A percentile compares a stretch with the other conserved stretches of the same genome.
phyloP scores from a whole-genome alignment of 768 basidiomycete species.

The Chalciporus pseudorubinellus region DNA sequence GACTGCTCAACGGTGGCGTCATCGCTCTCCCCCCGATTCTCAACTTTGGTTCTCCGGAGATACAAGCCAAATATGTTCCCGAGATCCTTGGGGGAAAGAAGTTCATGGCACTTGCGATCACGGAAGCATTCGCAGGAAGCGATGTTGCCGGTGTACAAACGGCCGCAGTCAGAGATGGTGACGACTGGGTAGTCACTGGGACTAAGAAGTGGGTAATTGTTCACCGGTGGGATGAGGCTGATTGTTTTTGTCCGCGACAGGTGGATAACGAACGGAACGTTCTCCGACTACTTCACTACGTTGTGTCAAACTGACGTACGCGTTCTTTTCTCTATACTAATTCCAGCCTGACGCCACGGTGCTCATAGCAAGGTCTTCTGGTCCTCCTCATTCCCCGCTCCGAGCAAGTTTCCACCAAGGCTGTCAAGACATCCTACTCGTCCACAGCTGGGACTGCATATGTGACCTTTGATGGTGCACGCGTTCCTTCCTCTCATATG shows the following conservation, averaged over 20 bases:
- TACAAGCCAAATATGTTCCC: constrained; percentile 68
- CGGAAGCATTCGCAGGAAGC: constrained; percentile 90
- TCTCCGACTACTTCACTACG: constrained; percentile 83
- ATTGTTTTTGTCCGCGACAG: constrained; percentile 35
- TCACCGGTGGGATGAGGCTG: neutral
- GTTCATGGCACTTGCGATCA: constrained; percentile 86
- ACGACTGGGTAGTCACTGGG: constrained; percentile 85
- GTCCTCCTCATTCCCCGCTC: constrained; percentile 74
- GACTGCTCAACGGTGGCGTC: too few relatives aligned
- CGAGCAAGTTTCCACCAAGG: constrained; percentile 75
- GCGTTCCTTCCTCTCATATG: constrained; percentile 82
- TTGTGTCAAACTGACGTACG: constrained; percentile 67
- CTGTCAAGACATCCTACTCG: constrained; percentile 92
- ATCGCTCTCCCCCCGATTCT: constrained; percentile 89
- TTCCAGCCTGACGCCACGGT: constrained; percentile 2
- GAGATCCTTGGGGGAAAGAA: constrained; percentile 77
- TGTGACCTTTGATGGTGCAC: constrained; percentile 76
- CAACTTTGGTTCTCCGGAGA: constrained; percentile 79
- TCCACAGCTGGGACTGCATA: constrained; percentile 87
- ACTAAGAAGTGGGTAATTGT: constrained; percentile 73
- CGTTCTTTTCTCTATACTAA: neutral
- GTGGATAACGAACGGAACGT: constrained; percentile 89
- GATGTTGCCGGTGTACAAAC: constrained; percentile 85
- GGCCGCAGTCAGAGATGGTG: constrained; percentile 80
- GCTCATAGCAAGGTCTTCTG: constrained; percentile 59